Evolutionary conservation across 2,329 filamentous ascomycete species (phyloP).

Genomic region (Colletotrichum orchidophilum): DNA sequence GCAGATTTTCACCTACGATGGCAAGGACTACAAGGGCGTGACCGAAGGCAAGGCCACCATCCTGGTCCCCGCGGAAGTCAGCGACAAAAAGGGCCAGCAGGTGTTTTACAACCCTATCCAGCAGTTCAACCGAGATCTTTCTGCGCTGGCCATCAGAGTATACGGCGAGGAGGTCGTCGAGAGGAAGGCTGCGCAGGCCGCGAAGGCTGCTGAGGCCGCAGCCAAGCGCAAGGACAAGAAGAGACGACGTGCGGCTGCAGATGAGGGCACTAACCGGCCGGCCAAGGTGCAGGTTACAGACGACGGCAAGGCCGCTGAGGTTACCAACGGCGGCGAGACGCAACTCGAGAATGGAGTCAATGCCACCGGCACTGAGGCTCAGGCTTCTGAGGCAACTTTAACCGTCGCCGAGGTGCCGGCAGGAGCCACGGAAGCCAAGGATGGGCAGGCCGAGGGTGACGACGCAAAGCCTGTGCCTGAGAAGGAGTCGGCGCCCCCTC

Average conservation of each 20-base stretch:
- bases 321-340: not conserved
- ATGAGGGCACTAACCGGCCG: slow-evolving; percentile 54
- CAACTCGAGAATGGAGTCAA: slow-evolving; percentile 1
- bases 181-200: slow-evolving; percentile 50
- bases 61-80: slow-evolving; percentile 57
- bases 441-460: slow-evolving; percentile 17
- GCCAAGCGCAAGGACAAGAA: slow-evolving; percentile 45
- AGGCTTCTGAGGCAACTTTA: slow-evolving; percentile 17
- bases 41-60: slow-evolving; percentile 68
- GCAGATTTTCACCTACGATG: slow-evolving; percentile 50
- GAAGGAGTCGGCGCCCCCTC: slow-evolving; percentile 24
- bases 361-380: slow-evolving; percentile 28
- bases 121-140: slow-evolving; percentile 97
- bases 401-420: slow-evolving; percentile 23
- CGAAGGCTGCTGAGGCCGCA: slow-evolving; percentile 47
- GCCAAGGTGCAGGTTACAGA: slow-evolving; percentile 41
- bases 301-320: slow-evolving; percentile 34
- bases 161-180: slow-evolving; percentile 76
- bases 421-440: slow-evolving; percentile 21
- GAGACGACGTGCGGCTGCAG: slow-evolving; percentile 55
- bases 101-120: slow-evolving; percentile 99
- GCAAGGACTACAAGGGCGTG: slow-evolving; percentile 60
- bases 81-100: slow-evolving; percentile 62
- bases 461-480: slow-evolving; percentile 2
- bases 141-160: slow-evolving; percentile 88